Percentiles rank a stretch among this genome's conserved stretches.
phyloP scores from a whole-genome alignment of 139 green algal genomes.

The Choricystis sp. region DNA sequence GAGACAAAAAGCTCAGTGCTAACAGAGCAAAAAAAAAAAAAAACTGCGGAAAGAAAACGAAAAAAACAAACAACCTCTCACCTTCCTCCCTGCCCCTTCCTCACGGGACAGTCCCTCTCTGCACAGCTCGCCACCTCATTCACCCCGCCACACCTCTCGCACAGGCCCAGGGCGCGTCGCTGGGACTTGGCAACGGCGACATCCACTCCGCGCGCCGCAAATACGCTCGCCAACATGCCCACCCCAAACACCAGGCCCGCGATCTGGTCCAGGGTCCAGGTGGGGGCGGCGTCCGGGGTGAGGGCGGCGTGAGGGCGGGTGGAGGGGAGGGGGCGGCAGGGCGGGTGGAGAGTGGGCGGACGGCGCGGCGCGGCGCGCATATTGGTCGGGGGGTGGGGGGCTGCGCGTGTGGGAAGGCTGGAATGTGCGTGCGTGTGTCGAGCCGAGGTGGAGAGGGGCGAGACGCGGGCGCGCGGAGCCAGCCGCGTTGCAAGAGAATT shows the following conservation, averaged over 20 bases:
- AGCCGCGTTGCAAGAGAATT: no score
- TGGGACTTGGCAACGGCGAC: slow-evolving; percentile 24
- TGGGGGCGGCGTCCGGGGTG: slow-evolving; percentile 24
- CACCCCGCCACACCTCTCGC: slow-evolving; percentile 40
- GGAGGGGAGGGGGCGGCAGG: no score
- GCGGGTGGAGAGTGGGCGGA: no score
- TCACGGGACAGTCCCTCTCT: slow-evolving; percentile 20
- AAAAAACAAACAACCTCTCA: neutral
- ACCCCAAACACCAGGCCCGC: slow-evolving; percentile 47
- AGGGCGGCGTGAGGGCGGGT: no score
- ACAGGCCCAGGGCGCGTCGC: slow-evolving; percentile 40
- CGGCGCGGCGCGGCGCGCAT: no score
- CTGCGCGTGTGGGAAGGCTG: no score
- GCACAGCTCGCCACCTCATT: slow-evolving; percentile 22
- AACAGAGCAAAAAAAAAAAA: neutral
- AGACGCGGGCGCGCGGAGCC: no score
- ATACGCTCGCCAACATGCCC: slow-evolving; percentile 20
- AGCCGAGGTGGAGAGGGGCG: no score
- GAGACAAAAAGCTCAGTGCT: no score
- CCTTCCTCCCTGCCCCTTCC: neutral
- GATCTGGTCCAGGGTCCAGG: slow-evolving; percentile 52
- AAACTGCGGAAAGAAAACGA: neutral
- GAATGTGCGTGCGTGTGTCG: no score
- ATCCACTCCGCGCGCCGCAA: slow-evolving; percentile 25
- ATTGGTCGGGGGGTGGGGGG: no score